phyloP scores from a whole-genome alignment of 2,329 filamentous ascomycete genomes.

The Trichoderma pleuroti region DNA sequence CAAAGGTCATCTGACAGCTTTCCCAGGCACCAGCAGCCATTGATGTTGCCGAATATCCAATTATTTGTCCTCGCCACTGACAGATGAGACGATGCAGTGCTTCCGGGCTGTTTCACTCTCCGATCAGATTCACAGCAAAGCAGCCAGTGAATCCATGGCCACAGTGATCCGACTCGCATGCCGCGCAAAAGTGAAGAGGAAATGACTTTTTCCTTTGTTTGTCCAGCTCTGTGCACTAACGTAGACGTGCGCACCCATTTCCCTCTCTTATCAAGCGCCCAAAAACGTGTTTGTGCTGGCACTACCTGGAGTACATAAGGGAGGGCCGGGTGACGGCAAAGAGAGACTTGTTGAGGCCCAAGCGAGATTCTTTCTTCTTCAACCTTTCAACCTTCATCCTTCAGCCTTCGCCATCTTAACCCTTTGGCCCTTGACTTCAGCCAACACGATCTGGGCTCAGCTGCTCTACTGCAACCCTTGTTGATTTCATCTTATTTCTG shows the following conservation, averaged over 20 bases:
- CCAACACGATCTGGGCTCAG: not conserved
- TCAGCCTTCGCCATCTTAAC: not conserved
- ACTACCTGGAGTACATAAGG: not conserved
- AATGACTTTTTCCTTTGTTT: not conserved
- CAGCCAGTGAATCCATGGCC: not conserved
- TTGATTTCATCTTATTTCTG: not conserved
- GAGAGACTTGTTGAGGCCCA: not conserved
- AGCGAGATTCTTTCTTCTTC: slow-evolving; percentile 5
- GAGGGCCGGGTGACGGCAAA: not conserved
- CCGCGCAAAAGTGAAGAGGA: not conserved
- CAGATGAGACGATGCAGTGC: not conserved
- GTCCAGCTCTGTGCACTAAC: not conserved
- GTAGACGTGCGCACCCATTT: not conserved
- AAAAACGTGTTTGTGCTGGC: not conserved
- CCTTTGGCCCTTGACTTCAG: not conserved
- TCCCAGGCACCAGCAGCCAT: not conserved
- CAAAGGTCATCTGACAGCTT: not conserved
- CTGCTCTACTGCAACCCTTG: not conserved
- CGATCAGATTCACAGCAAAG: not conserved
- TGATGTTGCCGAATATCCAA: not conserved
- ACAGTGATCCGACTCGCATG: not conserved
- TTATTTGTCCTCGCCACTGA: not conserved
- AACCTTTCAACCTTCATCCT: not conserved
- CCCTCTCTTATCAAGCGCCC: not conserved
- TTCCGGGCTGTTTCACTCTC: not conserved